These are phyloP conservation scores for Jimgerdemannia lactiflua DNA, from an alignment of 192 early-diverging fungal genomes.

Conservation along the genomic window DNA sequence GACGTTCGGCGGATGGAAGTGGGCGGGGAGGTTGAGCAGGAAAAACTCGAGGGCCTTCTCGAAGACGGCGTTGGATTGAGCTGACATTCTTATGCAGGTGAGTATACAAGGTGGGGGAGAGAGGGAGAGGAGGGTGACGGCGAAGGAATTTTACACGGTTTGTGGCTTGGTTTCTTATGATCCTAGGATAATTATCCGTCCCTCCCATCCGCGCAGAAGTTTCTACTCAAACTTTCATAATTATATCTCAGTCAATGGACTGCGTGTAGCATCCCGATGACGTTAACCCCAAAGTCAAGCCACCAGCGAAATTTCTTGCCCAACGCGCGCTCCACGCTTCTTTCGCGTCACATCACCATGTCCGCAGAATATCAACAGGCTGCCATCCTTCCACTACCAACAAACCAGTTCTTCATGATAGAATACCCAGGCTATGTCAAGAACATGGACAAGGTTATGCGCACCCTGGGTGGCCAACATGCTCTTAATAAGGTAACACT, in stretches of 20 bases:
- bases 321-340: not conserved
- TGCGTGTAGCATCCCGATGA: not conserved
- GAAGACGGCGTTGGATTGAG: not conserved
- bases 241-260: too few relatives aligned
- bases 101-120: not conserved
- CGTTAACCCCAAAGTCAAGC: not conserved
- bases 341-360: not conserved
- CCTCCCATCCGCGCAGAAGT: too few relatives aligned
- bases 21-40: conserved; percentile 11
- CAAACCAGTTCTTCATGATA: conserved; percentile 37
- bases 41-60: not conserved
- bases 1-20: conserved; percentile 38
- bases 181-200: too few relatives aligned
- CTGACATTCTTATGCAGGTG: not conserved
- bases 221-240: too few relatives aligned
- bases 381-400: not conserved
- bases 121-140: not conserved
- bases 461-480: conserved; percentile 37
- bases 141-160: not conserved
- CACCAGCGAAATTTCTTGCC: not conserved
- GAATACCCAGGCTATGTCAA: conserved; percentile 49
- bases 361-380: not conserved
- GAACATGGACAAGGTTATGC: conserved; percentile 29
- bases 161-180: too few relatives aligned
- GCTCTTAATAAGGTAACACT: conserved; percentile 33